Conservation (phyloP, 164 flowering plant genomes). For the Amborella trichopoda region DNA sequence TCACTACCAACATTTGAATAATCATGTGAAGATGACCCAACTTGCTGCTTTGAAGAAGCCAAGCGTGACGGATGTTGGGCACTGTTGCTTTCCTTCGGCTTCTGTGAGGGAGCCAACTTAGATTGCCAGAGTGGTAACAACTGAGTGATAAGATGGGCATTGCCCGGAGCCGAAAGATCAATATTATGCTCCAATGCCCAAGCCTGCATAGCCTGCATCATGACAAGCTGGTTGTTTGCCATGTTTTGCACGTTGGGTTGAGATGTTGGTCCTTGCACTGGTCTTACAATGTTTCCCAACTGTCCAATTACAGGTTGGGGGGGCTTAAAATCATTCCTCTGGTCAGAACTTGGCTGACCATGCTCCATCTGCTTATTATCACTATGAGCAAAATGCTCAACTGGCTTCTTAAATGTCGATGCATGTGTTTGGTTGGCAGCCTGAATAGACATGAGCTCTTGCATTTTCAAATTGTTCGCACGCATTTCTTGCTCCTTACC, state of each 20-base stretch:
- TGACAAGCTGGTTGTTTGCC: constrained; percentile 41
- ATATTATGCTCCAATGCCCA: constrained; percentile 84
- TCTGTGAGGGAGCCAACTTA: constrained; percentile 56
- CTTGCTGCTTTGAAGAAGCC: constrained; percentile 47
- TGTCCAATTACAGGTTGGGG: constrained; percentile 31
- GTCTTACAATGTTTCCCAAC: constrained; percentile 25
- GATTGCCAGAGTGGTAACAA: constrained; percentile 73
- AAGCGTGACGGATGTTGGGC: constrained; percentile 31
- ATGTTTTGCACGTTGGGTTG: constrained; percentile 41
- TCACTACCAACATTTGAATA: constrained; percentile 20
- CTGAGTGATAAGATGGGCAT: constrained; percentile 69
- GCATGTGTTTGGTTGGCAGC: constrained; percentile 55
- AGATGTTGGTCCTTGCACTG: constrained; percentile 40
- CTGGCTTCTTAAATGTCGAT: constrained; percentile 49
- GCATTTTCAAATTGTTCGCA: constrained; percentile 52
- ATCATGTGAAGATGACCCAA: constrained; percentile 23
- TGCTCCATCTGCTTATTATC: constrained; percentile 64
- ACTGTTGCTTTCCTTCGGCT: constrained; percentile 41
- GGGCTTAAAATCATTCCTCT: constrained; percentile 40
- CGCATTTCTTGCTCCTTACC: constrained; percentile 63
- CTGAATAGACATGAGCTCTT: constrained; percentile 58
- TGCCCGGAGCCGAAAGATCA: constrained; percentile 69
- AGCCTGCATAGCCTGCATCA: constrained; percentile 79
- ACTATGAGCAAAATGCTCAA: constrained; percentile 38
- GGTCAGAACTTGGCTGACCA: constrained; percentile 33